phyloP scores from a whole-genome alignment of 2,329 filamentous ascomycete species.

The Moelleriella libera region DNA sequence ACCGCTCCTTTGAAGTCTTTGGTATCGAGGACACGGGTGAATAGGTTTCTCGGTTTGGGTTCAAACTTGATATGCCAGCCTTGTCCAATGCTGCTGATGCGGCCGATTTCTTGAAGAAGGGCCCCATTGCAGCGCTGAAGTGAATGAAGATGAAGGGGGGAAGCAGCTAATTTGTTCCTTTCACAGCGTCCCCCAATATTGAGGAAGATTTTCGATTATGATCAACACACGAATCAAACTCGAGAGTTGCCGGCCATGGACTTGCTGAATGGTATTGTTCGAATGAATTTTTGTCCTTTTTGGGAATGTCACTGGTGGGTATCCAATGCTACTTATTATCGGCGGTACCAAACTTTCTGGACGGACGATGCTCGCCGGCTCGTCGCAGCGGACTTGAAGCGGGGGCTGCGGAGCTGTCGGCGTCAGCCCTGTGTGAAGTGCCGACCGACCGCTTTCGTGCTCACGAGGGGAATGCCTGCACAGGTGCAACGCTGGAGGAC shows the following conservation, averaged over 20 bases:
- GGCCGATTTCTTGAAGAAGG: slow-evolving; percentile 1
- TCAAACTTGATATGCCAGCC: slow-evolving; percentile 7
- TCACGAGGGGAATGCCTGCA: not conserved
- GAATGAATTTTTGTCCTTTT: not conserved
- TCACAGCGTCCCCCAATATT: not conserved
- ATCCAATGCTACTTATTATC: not conserved
- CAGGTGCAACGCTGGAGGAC: not conserved
- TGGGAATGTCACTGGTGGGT: not conserved
- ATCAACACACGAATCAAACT: not conserved
- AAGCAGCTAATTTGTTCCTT: no score
- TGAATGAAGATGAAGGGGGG: no score
- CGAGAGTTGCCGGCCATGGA: not conserved
- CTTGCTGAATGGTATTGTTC: not conserved
- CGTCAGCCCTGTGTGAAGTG: not conserved
- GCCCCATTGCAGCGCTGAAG: not conserved
- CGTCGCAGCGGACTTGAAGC: not conserved
- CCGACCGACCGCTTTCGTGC: not conserved
- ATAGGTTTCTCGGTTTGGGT: slow-evolving; percentile 12
- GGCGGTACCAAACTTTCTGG: not conserved
- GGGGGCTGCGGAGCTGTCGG: not conserved
- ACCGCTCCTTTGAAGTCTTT: slow-evolving; percentile 13
- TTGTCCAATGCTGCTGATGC: slow-evolving; percentile 12
- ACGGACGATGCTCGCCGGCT: not conserved
- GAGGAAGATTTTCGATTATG: not conserved
- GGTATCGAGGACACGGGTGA: slow-evolving; percentile 18